These are phyloP conservation scores for Madurella mycetomatis DNA, from an alignment of 2,329 filamentous ascomycete genomes.

Conservation along the genomic window DNA sequence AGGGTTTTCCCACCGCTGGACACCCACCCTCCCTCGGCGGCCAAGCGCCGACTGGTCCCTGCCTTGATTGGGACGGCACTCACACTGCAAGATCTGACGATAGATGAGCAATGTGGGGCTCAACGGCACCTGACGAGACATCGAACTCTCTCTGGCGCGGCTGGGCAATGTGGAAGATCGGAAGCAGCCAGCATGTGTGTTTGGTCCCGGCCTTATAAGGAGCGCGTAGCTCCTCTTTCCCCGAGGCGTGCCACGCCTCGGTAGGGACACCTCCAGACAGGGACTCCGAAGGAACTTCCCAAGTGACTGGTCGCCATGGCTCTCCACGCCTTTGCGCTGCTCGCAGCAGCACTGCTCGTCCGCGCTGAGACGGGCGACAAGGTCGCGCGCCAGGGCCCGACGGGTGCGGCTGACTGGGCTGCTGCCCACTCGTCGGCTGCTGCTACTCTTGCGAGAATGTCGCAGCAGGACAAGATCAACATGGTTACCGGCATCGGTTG, in stretches of 20 bases:
- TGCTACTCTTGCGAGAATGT: constrained; percentile 63
- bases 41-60: constrained; percentile 8
- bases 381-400: constrained; percentile 12
- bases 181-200: neutral
- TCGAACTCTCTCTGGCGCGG: constrained; percentile 15
- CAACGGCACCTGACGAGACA: neutral
- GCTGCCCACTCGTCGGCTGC: constrained; percentile 67
- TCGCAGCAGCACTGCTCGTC: constrained; percentile 21
- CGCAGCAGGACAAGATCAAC: constrained; percentile 70
- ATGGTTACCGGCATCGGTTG: constrained; percentile 75
- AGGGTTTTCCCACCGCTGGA: constrained; percentile 13
- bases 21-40: neutral
- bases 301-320: constrained; percentile 14
- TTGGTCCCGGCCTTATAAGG: constrained; percentile 10
- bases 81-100: constrained; percentile 1
- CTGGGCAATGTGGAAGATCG: constrained; percentile 7
- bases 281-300: neutral
- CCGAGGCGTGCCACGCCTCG: too few relatives aligned
- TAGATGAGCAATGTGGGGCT: constrained; percentile 16
- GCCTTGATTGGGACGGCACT: constrained; percentile 13
- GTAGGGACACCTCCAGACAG: too few relatives aligned
- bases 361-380: constrained; percentile 15
- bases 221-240: neutral
- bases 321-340: constrained; percentile 12
- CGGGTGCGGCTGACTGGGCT: constrained; percentile 48